phyloP scores from a whole-genome alignment of 1,284 basidiomycete species.

The Megacollybia platyphylla region DNA sequence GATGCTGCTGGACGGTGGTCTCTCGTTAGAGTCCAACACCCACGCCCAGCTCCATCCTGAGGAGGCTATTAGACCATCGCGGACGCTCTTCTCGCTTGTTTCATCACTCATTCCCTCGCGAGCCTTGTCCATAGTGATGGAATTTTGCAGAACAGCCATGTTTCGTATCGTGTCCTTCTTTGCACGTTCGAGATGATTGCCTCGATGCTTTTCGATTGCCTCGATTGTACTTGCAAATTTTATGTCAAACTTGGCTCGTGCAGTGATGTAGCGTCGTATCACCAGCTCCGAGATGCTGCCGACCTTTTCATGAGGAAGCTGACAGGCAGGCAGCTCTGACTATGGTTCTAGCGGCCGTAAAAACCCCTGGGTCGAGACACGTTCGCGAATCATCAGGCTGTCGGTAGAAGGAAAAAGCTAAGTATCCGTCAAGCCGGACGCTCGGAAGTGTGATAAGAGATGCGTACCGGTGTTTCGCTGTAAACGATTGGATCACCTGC shows the following conservation, averaged over 20 bases:
- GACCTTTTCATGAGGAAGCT: conserved; percentile 48
- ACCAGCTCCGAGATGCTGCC: conserved; percentile 59
- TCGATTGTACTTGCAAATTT: conserved; percentile 47
- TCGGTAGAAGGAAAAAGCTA: conserved; percentile 25
- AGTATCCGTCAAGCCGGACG: conserved; percentile 1
- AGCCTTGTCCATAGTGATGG: conserved; percentile 8
- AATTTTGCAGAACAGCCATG: conserved; percentile 29
- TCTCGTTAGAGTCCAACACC: neutral
- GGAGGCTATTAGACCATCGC: neutral
- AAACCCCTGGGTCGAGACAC: conserved; percentile 69
- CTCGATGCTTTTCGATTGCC: conserved; percentile 47
- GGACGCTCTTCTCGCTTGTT: neutral
- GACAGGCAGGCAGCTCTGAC: conserved; percentile 52
- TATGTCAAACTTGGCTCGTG: conserved; percentile 40
- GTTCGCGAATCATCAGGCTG: conserved; percentile 69
- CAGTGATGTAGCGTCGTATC: conserved; percentile 52
- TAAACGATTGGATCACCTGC: conserved; percentile 64
- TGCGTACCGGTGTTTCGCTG: conserved; percentile 30
- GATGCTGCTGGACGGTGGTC: conserved; percentile 1
- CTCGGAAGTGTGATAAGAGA: neutral
- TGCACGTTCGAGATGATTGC: conserved; percentile 44
- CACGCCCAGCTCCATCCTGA: neutral
- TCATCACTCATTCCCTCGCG: neutral
- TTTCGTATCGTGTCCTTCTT: conserved; percentile 41
- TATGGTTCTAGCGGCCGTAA: conserved; percentile 71